Conservation (phyloP, 768 basidiomycete species). For the Xerocomus spinulosus region DNA sequence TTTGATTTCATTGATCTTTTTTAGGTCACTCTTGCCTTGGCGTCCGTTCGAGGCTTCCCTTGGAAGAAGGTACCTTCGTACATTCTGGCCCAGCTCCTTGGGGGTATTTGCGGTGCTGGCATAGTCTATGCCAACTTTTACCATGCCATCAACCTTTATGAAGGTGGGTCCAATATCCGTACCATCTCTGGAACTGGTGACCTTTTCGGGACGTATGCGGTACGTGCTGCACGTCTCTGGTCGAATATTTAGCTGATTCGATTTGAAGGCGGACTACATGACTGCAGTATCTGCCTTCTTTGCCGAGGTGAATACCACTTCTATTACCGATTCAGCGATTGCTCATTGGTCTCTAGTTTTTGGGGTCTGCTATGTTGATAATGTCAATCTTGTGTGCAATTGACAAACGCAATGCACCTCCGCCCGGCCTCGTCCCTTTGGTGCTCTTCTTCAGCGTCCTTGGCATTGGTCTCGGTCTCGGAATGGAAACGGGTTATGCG, state of each 20-base stretch:
- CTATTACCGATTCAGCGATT: not conserved
- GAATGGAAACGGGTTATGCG: slow-evolving; percentile 63
- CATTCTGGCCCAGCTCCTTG: slow-evolving; percentile 59
- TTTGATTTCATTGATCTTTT: not conserved
- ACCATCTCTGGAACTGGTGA: slow-evolving; percentile 53
- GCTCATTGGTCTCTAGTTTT: slow-evolving; percentile 36
- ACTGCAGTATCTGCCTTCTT: slow-evolving; percentile 43
- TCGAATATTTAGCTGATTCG: slow-evolving; percentile 8
- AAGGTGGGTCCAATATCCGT: slow-evolving; percentile 52
- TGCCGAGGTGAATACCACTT: slow-evolving; percentile 32
- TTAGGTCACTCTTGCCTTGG: slow-evolving; percentile 66
- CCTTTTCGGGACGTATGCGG: slow-evolving; percentile 60
- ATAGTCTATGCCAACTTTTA: slow-evolving; percentile 61
- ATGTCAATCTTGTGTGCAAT: slow-evolving; percentile 49
- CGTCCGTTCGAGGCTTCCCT: slow-evolving; percentile 68
- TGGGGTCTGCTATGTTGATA: slow-evolving; percentile 51
- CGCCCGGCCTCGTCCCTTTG: slow-evolving; percentile 50
- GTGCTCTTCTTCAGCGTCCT: slow-evolving; percentile 53
- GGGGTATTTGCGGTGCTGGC: slow-evolving; percentile 53
- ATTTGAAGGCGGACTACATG: slow-evolving; percentile 38
- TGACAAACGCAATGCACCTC: slow-evolving; percentile 51
- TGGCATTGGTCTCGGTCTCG: slow-evolving; percentile 55
- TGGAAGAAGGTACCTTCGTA: slow-evolving; percentile 77
- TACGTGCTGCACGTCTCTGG: slow-evolving; percentile 25
- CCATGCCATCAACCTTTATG: slow-evolving; percentile 61